Evolutionary conservation across 352 stramenopile genomes (phyloP), one percentile per base, ranked within the genome.

Genomic region (Phytophthora meadii): DNA sequence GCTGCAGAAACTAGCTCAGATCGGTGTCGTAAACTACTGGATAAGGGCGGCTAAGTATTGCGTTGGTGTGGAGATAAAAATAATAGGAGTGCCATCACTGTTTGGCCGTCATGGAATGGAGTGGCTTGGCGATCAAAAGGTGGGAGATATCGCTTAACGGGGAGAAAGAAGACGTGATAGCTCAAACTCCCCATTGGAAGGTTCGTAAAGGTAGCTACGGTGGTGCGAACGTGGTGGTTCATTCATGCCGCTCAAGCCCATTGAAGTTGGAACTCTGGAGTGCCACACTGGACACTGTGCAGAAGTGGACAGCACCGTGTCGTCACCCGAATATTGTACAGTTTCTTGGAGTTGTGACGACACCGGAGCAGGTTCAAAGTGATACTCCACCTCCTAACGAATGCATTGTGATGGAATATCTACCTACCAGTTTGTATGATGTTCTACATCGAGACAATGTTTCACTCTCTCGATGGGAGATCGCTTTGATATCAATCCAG

Each of bases 311-410:
- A 9, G 51, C 61, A 7, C 46, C 61, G 30, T 73, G 55, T 39
- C 28, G 66, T 1, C 82, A 91, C 57, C 84, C 77, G 61, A 88
- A 84, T 27, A 44, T 90, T 6, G 67, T 85, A 0, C 69, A 84
- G 37, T 66, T 80, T 32, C 66, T 89, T 45, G 78, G 73, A 7
- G 45, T 88, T 2, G 80, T 73, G 37, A 50, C n/a, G 8, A 9
- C 12, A 8, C 32, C 14, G 19, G 47, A 62, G 5, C 49, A 54
- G n/a, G 17, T 39, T 44, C 45, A 64, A 51, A 61, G 24, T 25
- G 39, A 48, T 17, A 4, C 22, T 32, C 10, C 27, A 15, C 25
- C 28, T 32, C 32, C 62, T 50, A 57, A 47, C 4, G 48, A 59
- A 25, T 65, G 65, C 7, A 53, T 92, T n/a, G 32, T 90, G 12